These are phyloP conservation scores for Betula pendula DNA, from an alignment of 306 rosid genomes.

Conservation along the genomic window DNA sequence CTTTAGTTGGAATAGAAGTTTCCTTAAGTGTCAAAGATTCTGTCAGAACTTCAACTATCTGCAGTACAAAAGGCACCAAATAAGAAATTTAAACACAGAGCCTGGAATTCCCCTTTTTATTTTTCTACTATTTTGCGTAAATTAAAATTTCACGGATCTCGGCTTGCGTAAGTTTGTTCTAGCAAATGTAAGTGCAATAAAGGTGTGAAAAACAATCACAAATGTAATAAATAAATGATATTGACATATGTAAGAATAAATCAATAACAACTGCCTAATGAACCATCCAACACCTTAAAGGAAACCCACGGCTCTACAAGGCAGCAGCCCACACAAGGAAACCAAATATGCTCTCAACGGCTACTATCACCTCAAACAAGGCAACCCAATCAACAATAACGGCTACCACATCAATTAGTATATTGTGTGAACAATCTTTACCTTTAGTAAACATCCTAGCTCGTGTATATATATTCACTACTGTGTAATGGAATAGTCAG, in stretches of 20 bases:
- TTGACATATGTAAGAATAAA: background rate
- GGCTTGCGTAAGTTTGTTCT: background rate
- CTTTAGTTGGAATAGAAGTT: constrained; percentile 97
- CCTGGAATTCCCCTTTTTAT: constrained; percentile 4
- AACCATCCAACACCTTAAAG: no score
- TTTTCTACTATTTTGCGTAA: background rate
- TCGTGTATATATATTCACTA: no score
- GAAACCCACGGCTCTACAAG: no score
- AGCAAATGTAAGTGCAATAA: background rate
- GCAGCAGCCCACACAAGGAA: no score
- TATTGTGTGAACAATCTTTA: no score
- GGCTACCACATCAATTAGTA: no score
- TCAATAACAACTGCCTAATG: background rate
- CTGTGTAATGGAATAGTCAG: no score
- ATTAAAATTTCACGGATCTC: background rate
- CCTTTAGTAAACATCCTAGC: no score
- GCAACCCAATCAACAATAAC: no score
- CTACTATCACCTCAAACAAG: no score
- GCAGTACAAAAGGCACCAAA: constrained; percentile 37
- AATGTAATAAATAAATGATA: background rate
- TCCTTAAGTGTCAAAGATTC: constrained; percentile 98
- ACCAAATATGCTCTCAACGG: no score
- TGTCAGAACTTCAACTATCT: constrained; percentile 96
- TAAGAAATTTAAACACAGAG: constrained; percentile 8
- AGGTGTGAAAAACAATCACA: background rate